A percentile compares a stretch with the other conserved stretches of the same genome.
phyloP scores from a whole-genome alignment of 2,329 filamentous ascomycete species.

The Aureobasidium sp. region DNA sequence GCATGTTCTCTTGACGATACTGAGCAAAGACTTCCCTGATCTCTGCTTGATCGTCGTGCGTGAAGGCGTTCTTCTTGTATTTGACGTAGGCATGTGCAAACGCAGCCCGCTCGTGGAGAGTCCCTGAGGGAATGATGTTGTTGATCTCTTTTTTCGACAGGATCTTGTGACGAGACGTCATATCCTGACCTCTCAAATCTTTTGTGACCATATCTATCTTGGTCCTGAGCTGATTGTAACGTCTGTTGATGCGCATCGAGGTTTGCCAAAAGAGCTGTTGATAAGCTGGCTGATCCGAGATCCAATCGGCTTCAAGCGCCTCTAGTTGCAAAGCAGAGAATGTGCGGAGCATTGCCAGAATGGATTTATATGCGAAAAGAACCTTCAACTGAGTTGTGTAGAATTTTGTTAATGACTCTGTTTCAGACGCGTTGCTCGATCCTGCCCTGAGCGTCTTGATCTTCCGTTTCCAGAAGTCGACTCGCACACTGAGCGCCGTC shows the following conservation, averaged over 20 bases:
- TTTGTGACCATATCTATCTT: not conserved
- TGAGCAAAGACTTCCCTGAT: not conserved
- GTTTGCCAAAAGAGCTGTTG: conserved; percentile 1
- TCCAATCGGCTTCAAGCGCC: not conserved
- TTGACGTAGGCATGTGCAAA: conserved; percentile 10
- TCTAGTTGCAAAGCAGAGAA: not conserved
- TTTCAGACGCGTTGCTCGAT: not conserved
- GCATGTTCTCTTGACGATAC: not conserved
- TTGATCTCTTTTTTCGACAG: not conserved
- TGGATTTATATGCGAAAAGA: not conserved
- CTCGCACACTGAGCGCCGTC: not conserved
- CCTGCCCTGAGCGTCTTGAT: not conserved
- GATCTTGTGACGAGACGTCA: not conserved
- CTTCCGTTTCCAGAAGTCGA: not conserved
- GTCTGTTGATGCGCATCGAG: not conserved
- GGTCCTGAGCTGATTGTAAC: not conserved
- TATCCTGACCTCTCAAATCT: not conserved
- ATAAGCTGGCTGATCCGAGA: not conserved
- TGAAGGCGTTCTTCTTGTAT: not conserved
- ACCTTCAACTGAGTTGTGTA: not conserved
- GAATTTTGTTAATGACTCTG: not conserved
- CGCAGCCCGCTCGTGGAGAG: not conserved
- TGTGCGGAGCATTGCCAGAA: not conserved
- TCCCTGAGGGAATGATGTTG: not conserved
- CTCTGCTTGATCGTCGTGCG: not conserved